Percentiles rank a stretch among this genome's conserved stretches.
Conservation (phyloP, 1,284 basidiomycete genomes). For the Cutaneotrichosporon mucoides region DNA sequence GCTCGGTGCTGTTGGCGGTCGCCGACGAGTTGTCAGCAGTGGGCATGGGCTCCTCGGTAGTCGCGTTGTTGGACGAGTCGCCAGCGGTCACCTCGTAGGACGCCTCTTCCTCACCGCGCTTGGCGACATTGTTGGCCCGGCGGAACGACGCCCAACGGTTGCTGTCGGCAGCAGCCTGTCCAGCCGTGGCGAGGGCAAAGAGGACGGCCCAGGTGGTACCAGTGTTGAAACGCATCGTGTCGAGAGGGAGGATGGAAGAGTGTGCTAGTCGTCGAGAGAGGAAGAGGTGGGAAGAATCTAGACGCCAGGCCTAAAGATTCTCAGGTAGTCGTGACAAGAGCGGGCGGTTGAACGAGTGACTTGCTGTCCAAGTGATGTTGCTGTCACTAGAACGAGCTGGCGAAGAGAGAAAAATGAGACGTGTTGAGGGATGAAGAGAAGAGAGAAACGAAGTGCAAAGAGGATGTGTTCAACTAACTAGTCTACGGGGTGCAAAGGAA, state of each 20-base stretch:
- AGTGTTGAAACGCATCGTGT: conserved; percentile 15
- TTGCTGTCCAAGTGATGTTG: background rate
- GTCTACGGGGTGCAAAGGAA: too few species aligned
- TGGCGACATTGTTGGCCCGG: background rate
- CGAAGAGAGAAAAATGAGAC: background rate
- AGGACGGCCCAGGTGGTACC: conserved; percentile 13
- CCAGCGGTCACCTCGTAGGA: background rate
- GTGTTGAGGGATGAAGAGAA: conserved; percentile 3
- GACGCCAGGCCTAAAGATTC: conserved; percentile 4
- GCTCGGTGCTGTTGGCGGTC: background rate
- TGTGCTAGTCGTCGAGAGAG: background rate
- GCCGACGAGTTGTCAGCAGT: background rate
- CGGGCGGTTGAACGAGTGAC: conserved; percentile 10
- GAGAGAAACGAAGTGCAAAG: background rate
- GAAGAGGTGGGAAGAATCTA: background rate
- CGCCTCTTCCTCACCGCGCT: background rate
- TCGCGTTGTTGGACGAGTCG: background rate
- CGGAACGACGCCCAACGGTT: conserved; percentile 9
- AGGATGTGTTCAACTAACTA: too few species aligned
- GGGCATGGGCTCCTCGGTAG: background rate
- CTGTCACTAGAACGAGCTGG: conserved; percentile 4
- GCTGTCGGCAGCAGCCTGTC: conserved; percentile 15
- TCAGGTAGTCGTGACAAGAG: background rate
- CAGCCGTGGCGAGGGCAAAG: conserved; percentile 16
- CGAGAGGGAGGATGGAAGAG: background rate